Evolutionary conservation across 1,284 basidiomycete species (phyloP), one percentile per base, ranked within the genome.

Genomic region (Apiotrichum porosum): DNA sequence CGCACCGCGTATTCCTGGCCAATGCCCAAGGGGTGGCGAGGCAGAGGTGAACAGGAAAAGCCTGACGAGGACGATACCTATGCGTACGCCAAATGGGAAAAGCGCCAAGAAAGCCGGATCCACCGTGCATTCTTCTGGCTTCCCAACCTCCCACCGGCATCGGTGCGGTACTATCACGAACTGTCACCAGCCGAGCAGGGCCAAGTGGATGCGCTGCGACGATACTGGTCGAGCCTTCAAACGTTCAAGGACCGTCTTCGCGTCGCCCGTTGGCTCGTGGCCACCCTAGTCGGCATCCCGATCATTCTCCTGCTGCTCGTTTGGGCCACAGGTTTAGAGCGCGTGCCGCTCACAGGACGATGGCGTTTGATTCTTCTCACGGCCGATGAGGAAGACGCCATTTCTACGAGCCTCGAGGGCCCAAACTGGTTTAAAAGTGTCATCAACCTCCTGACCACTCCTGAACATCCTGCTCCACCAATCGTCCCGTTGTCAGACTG

Each of bases 291-390:
- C 42, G 75, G 83, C 40, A 74, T 85, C 22, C 90, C 90, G 0
- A 69, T 81, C 22, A 56, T 80, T 13, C 67, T 91, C n/a, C 82
- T 92, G 62, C 82, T 80, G 76, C 76, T 80, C 2, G 86, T 84
- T 1, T 82, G 89, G 51, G 49, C 87, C 2, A 85, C 85, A 2
- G 88, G 85, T 50, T 65, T 88, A 44, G 89, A 93, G 67, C 75
- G 81, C 58, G 88, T 88, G 4, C 89, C 89, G 2, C 75, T 91
- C 47, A 91, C 88, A 8, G 89, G 89, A 54, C 78, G 88, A 58
- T 88, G 84, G 85, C 79, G 89, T 43, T 69, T 90, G 52, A 91
- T 94, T 51, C 77, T 92, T 13, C 78, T 94, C 9, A 91, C 88
- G 1, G 87, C 89, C 0, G 86, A 90, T 60, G 90, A 93, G 70